Evolutionary conservation across 2,329 filamentous ascomycete genomes (phyloP), one percentile per base, ranked within the genome.

Genomic region (Pseudogymnoascus sp.): DNA sequence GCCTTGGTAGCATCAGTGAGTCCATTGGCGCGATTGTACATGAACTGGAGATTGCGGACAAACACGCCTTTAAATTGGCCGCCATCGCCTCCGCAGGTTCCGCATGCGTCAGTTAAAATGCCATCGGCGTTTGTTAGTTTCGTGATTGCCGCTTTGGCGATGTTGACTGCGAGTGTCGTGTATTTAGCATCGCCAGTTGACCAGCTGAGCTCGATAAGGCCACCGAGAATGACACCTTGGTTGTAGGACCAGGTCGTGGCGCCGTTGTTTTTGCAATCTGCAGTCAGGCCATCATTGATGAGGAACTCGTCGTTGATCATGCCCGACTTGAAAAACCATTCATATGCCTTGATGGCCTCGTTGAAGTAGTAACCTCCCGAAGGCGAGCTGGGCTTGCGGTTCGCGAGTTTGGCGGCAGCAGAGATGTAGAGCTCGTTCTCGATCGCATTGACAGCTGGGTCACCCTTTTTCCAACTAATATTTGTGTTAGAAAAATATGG

Each of bases 41-140:
- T 73, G 62, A 82, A 80, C 35, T 80, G 78, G 19, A 91, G 75
- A 70, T 89, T 89, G 19, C 87, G 80, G 15, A 83, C 79, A 66
- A 90, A 89, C 37, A 90, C 78, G 3, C 88, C 88, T 74, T 91
- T 91, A 80, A 91, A 91, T 69, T 89, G 85, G 35, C 83, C 79
- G 1, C 78, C 81, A 64, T 86, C 82, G 17, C 70, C 72, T 10
- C 66, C 59, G 37, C 71, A 72, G 1, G 80, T 77, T 67, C 86
- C 83, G 67, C 83, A 86, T 10, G 72, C 66, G 64, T 87, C 83
- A 64, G 77, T 78, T 1, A 87, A 73, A 26, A 86, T 76, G 10
- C 79, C 78, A 61, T 79, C 72, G 0, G 72, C 63, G 65, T 80
- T 77, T 3, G 78, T 71, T 4, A 84, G 71, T 23, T 75, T 67